Evolutionary conservation across 768 basidiomycete genomes (phyloP).

Genomic region (Glaciozyma martinii): DNA sequence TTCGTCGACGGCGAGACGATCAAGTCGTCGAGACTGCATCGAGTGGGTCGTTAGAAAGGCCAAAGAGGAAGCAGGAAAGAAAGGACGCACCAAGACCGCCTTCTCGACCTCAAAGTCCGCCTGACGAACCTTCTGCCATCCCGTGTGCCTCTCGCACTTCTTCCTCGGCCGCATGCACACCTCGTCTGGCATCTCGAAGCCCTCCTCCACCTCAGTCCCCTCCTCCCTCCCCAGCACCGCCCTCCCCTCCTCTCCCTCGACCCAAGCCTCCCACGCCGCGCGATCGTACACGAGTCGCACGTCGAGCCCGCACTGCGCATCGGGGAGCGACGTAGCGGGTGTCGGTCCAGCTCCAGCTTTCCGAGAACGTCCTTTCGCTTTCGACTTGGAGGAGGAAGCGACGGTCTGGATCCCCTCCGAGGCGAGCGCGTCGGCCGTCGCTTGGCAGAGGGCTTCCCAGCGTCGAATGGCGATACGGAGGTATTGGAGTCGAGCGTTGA

Average conservation of each 20-base stretch:
- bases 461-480: conserved; percentile 19
- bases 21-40: not conserved
- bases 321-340: conserved; percentile 37
- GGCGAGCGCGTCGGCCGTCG: conserved; percentile 13
- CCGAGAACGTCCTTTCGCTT: conserved; percentile 43
- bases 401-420: conserved; percentile 2
- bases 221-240: conserved; percentile 51
- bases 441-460: conserved; percentile 31
- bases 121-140: conserved; percentile 35
- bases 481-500: conserved; percentile 19
- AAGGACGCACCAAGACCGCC: conserved; percentile 15
- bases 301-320: conserved; percentile 69
- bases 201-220: conserved; percentile 41
- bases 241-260: conserved; percentile 38
- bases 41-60: not conserved
- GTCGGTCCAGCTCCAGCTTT: conserved; percentile 55
- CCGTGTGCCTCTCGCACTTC: conserved; percentile 33
- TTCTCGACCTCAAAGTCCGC: conserved; percentile 32
- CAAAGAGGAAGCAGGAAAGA: not conserved
- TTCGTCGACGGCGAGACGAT: not conserved
- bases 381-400: conserved; percentile 34
- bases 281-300: conserved; percentile 74
- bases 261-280: conserved; percentile 58
- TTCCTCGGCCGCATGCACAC: conserved; percentile 36
- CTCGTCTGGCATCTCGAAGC: conserved; percentile 44